phyloP scores from a whole-genome alignment of 306 rosid species.

The Quillaja saponaria region DNA sequence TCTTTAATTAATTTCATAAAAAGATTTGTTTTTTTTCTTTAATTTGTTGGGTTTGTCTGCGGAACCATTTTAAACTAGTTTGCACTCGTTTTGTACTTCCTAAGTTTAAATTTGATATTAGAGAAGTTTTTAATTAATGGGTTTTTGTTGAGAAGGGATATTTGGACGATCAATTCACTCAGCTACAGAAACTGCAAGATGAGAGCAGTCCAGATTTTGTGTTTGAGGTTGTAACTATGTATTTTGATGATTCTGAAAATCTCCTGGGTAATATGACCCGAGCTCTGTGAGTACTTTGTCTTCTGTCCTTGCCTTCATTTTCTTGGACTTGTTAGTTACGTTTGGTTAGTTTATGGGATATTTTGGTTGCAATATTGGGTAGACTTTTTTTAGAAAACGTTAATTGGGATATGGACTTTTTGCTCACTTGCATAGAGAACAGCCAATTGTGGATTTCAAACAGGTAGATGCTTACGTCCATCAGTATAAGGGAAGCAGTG shows the following conservation, averaged over 20 bases:
- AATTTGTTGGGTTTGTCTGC: too few species aligned
- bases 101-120: too few species aligned
- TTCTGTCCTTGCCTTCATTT: neutral
- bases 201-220: slow-evolving; percentile 73
- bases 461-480: slow-evolving; percentile 75
- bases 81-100: neutral
- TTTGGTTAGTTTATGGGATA: too few species aligned
- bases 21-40: too few species aligned
- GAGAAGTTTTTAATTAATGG: neutral
- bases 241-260: slow-evolving; percentile 73
- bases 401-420: slow-evolving; percentile 1
- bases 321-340: neutral
- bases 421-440: slow-evolving; percentile 45
- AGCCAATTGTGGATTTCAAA: slow-evolving; percentile 59
- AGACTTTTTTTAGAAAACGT: too few species aligned
- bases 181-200: slow-evolving; percentile 75
- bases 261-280: slow-evolving; percentile 57
- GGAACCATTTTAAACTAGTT: too few species aligned
- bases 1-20: neutral
- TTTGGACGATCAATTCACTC: slow-evolving; percentile 74
- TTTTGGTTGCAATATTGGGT: neutral
- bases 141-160: slow-evolving; percentile 47
- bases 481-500: slow-evolving; percentile 80
- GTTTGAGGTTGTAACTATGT: slow-evolving; percentile 69
- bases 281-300: slow-evolving; percentile 48